Base-by-base conservation (phyloP, 768 basidiomycete species). In the Podaxis carcinomalis region DNA sequence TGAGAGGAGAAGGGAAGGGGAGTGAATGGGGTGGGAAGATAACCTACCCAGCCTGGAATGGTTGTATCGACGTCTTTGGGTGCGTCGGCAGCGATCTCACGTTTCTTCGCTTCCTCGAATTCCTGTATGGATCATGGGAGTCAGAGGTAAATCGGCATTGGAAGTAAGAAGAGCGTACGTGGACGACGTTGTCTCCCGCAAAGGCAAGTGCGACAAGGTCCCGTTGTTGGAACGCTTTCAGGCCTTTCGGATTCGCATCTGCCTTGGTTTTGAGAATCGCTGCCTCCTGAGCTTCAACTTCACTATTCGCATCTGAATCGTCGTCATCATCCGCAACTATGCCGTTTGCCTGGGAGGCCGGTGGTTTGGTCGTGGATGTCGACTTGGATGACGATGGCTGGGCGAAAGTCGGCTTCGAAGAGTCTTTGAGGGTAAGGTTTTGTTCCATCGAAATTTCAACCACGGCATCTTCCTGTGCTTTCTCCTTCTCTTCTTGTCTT, bases 121-220 rank as follows among this genome's bases (percentile, higher is more conserved):
- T 90, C 89, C 93, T 95, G 67, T 3, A 49, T 14, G 25, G 42
- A 25, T 14, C 42, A 66, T 25, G 53, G 16, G 21, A 23, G 27
- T 32, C 7, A 51, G 21, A 10, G 36, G 1, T 16, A 27, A 56
- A 51, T 27, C 19, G 19, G 5, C 32, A 60, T 2, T 13, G 14
- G 61, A 21, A 57, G 11, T 9, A 13, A 9, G 27, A 21, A 7
- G 19, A 23, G 69, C 86, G 36, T 67, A 93, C 93, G 74, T 90
- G 87, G 5, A 97, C 87, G 35, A 98, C 96, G 65, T 98, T 93
- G 72, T 99, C 97, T 2, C 94, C 95, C 1, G 95, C 96, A 76
- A 99, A 99, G 0, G 97, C 97, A 57, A 87, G 86, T 1, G 95
- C 92, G 11, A 99, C 95, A 11, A 98, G 79, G 65, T 98, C 94